Evolutionary conservation across 306 rosid genomes (phyloP).

Genomic region (Styphnolobium japonicum): DNA sequence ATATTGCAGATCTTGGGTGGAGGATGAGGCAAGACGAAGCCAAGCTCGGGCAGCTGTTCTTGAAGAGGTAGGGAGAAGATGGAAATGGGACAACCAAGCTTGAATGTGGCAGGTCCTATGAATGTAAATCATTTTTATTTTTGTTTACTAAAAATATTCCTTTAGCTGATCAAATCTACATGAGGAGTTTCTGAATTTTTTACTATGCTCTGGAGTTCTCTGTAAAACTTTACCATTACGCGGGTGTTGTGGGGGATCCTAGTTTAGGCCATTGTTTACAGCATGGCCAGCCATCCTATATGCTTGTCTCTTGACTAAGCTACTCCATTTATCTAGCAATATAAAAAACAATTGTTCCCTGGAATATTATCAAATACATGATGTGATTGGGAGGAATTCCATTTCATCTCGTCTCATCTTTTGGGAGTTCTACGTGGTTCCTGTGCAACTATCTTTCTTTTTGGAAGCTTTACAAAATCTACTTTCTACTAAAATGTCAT

Average conservation of each 20-base stretch:
- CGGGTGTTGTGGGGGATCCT: background rate
- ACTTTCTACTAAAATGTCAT: background rate
- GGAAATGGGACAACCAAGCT: slow-evolving; percentile 81
- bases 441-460: background rate
- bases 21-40: slow-evolving; percentile 86
- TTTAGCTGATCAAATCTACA: slow-evolving; percentile 2
- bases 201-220: slow-evolving; percentile 1
- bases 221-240: slow-evolving; percentile 13
- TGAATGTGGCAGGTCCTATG: slow-evolving; percentile 10
- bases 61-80: slow-evolving; percentile 84
- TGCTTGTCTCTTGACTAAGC: background rate
- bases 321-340: no score
- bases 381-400: background rate
- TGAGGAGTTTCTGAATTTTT: background rate
- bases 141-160: background rate
- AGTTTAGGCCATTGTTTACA: background rate
- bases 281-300: background rate
- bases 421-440: background rate
- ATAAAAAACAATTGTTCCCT: background rate
- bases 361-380: background rate
- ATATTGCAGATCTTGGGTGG: slow-evolving; percentile 95
- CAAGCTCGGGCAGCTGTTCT: slow-evolving; percentile 89
- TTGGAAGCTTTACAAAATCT: background rate
- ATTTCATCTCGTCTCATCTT: background rate
- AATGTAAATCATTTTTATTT: slow-evolving; percentile 26